These are phyloP conservation scores for Dimocarpus longan DNA, from an alignment of 345 rosid genomes.

Conservation along the genomic window DNA sequence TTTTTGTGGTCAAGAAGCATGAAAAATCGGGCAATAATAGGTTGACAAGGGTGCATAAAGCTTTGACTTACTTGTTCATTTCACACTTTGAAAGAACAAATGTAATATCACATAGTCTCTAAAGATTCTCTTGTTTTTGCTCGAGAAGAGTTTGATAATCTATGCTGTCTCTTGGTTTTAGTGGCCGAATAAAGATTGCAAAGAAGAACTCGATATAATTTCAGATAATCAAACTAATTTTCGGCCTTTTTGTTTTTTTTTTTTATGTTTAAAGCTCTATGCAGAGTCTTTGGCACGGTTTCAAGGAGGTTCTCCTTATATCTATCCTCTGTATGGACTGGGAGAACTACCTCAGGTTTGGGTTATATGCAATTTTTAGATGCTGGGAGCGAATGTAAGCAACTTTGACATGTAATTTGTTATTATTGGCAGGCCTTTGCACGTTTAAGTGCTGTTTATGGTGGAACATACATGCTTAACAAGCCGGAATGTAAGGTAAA, in stretches of 20 bases:
- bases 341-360: conserved; percentile 94
- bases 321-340: conserved; percentile 85
- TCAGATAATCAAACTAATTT: neutral
- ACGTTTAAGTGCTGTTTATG: conserved; percentile 90
- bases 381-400: neutral
- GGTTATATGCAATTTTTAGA: neutral
- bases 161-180: neutral
- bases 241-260: neutral
- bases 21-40: neutral
- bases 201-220: neutral
- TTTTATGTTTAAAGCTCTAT: conserved; percentile 58
- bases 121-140: neutral
- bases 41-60: neutral
- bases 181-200: neutral
- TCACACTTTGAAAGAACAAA: neutral
- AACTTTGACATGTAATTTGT: conserved; percentile 14
- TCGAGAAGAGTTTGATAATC: neutral
- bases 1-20: neutral
- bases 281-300: conserved; percentile 91
- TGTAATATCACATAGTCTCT: neutral
- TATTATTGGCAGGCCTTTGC: conserved; percentile 75
- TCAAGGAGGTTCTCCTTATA: conserved; percentile 92
- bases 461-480: conserved; percentile 98
- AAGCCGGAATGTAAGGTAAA: conserved; percentile 91
- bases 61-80: neutral